These are phyloP conservation scores for Alternaria tenuissima DNA, from an alignment of 2,329 filamentous ascomycete species.

Conservation along the genomic window DNA sequence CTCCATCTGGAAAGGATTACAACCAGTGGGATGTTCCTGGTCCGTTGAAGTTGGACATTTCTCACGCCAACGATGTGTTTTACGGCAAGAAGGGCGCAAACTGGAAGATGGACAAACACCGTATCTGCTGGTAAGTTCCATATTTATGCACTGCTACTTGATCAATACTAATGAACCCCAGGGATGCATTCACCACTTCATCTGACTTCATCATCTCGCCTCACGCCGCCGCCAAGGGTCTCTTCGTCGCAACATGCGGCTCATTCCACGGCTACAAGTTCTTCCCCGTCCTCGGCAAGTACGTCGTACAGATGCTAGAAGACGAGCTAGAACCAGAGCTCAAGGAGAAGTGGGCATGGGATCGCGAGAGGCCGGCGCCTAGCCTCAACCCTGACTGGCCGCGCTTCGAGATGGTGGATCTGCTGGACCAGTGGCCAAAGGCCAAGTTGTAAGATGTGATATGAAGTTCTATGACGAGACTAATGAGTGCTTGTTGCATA, in stretches of 20 bases:
- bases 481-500: constrained; percentile 12
- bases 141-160: rapidly evolving
- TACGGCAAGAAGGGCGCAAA: constrained; percentile 65
- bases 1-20: constrained; percentile 65
- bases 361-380: constrained; percentile 64
- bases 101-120: constrained; percentile 69
- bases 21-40: constrained; percentile 69
- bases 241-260: constrained; percentile 68
- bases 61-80: constrained; percentile 64
- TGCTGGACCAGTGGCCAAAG: constrained; percentile 51
- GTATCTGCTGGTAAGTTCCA: constrained; percentile 68
- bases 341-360: constrained; percentile 69
- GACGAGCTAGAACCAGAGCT: constrained; percentile 56
- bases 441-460: constrained; percentile 36
- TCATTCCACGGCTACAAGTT: constrained; percentile 70
- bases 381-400: constrained; percentile 64
- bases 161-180: constrained; percentile 39
- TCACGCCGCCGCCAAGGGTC: constrained; percentile 55
- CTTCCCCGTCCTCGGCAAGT: constrained; percentile 64
- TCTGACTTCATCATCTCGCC: constrained; percentile 65
- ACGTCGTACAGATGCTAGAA: constrained; percentile 61
- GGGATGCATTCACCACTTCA: constrained; percentile 70
- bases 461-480: neutral
- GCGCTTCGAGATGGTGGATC: constrained; percentile 64
- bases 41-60: constrained; percentile 66